Conservation (phyloP, 768 basidiomycete genomes). For the Mycena capillaripes region DNA sequence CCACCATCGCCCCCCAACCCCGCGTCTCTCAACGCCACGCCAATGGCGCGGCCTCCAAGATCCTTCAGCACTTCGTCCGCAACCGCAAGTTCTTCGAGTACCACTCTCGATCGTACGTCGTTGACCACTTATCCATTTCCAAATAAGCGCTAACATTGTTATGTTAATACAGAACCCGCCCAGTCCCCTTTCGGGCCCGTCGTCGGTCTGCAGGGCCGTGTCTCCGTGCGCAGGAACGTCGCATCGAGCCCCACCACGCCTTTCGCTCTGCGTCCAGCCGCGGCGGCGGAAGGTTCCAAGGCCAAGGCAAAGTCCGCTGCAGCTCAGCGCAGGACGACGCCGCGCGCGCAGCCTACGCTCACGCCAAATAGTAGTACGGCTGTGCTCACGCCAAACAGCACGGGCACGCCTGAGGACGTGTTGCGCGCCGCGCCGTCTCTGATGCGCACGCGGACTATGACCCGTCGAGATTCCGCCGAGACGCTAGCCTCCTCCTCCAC, state of each 20-base stretch:
- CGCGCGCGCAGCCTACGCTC: not conserved
- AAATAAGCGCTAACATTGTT: not conserved
- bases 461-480: too few species aligned
- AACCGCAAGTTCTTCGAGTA: not conserved
- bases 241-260: not conserved
- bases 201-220: slow-evolving; percentile 3
- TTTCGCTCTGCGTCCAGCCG: not conserved
- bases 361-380: too few species aligned
- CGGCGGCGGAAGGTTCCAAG: not conserved
- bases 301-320: not conserved
- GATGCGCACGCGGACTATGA: not conserved
- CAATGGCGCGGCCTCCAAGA: not conserved
- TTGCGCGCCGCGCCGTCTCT: not conserved
- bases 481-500: too few species aligned
- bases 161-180: not conserved
- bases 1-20: not conserved
- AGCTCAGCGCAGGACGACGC: not conserved
- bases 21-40: not conserved
- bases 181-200: not conserved
- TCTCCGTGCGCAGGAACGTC: not conserved
- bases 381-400: not conserved
- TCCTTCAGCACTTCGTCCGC: not conserved
- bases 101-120: slow-evolving; percentile 2
- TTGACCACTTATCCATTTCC: too few species aligned
- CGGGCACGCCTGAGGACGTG: not conserved